Percentiles rank a stretch among this genome's conserved stretches.
Conservation (phyloP, 2,329 filamentous ascomycete genomes). For the Fusarium gaditjirri region DNA sequence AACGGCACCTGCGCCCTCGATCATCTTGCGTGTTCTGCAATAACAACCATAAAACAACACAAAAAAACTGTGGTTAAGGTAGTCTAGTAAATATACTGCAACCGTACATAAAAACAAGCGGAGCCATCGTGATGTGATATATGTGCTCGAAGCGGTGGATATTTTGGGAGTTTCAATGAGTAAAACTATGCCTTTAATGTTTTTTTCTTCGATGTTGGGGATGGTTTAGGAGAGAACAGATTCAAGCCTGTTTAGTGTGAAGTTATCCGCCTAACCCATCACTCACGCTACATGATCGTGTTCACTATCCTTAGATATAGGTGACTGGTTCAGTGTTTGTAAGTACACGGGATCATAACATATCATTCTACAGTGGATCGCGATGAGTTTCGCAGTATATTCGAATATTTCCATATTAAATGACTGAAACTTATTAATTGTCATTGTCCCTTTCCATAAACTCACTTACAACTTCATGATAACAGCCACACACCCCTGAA, state of each 20-base stretch:
- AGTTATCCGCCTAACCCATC: neutral
- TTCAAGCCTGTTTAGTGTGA: neutral
- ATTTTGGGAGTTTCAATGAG: neutral
- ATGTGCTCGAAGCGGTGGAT: neutral
- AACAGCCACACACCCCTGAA: conserved; percentile 4
- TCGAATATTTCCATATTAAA: neutral
- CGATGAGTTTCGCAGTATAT: neutral
- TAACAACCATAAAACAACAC: neutral
- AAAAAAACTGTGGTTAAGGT: neutral
- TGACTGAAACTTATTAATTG: neutral
- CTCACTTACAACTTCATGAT: neutral
- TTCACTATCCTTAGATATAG: too few species aligned
- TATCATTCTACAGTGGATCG: neutral
- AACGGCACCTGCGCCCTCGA: conserved; percentile 1
- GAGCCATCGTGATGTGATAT: neutral
- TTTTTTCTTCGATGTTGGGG: accelerated
- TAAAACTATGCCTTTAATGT: neutral
- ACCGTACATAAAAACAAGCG: neutral
- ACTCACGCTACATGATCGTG: neutral
- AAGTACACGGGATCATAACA: neutral
- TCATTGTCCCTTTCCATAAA: neutral
- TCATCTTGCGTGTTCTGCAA: neutral
- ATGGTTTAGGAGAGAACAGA: too few species aligned
- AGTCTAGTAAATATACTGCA: neutral
- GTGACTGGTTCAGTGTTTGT: too few species aligned